A percentile compares a stretch with the other conserved stretches of the same genome.
Evolutionary conservation across 257 asterid species (phyloP).

Genomic region (Galeopsis tetrahit): DNA sequence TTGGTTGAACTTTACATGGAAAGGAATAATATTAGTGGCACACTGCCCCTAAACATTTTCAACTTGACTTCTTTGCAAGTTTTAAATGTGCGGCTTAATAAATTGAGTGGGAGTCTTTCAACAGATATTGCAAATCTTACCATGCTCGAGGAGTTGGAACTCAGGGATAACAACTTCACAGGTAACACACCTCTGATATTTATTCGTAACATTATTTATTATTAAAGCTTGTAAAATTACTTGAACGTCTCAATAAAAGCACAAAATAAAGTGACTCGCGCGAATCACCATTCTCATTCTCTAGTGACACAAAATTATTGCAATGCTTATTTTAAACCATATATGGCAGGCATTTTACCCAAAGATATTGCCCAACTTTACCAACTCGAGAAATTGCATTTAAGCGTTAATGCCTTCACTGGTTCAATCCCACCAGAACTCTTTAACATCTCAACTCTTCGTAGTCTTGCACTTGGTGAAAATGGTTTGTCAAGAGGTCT

Average conservation of each 20-base stretch:
- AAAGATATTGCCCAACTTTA: conserved; percentile 33
- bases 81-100: not conserved
- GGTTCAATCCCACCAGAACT: conserved; percentile 35
- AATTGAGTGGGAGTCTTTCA: not conserved
- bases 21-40: not conserved
- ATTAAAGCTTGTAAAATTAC: too few species aligned
- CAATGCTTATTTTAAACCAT: not conserved
- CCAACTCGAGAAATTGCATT: not conserved
- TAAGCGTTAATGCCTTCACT: not conserved
- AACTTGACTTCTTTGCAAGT: not conserved
- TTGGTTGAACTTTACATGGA: not conserved
- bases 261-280: too few species aligned
- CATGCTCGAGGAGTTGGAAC: not conserved
- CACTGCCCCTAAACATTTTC: not conserved
- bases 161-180: not conserved
- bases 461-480: rapidly evolving
- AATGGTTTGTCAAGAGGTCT: conserved; percentile 36
- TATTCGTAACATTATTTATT: too few species aligned
- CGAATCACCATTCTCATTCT: too few species aligned
- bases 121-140: not conserved
- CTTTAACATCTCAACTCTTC: conserved; percentile 43
- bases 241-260: too few species aligned
- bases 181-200: not conserved
- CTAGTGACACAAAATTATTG: too few species aligned
- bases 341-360: conserved; percentile 42